phyloP scores from a whole-genome alignment of 768 basidiomycete genomes.

The Kwoniella dendrophila region DNA sequence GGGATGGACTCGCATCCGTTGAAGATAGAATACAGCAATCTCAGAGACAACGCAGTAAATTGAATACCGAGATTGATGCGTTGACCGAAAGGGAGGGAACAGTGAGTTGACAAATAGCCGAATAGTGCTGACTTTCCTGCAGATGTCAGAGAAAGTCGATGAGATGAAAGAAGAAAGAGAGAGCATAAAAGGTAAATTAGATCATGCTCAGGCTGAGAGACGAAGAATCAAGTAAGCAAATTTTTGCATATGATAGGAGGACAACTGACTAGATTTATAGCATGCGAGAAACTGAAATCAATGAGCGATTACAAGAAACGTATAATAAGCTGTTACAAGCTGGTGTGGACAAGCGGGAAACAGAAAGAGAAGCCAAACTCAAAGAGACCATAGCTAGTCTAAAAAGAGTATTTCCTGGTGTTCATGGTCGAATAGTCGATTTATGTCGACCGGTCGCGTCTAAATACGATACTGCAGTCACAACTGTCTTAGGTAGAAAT shows the following conservation, averaged over 20 bases:
- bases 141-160: constrained; percentile 64
- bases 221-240: constrained; percentile 70
- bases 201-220: constrained; percentile 82
- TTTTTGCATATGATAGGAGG: neutral
- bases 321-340: constrained; percentile 85
- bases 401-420: constrained; percentile 89
- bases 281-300: constrained; percentile 84
- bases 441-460: constrained; percentile 90
- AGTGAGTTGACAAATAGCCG: constrained; percentile 14
- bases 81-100: constrained; percentile 42
- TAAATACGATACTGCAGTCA: constrained; percentile 89
- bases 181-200: constrained; percentile 72
- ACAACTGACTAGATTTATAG: constrained; percentile 57
- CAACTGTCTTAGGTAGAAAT: constrained; percentile 88
- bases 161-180: constrained; percentile 66
- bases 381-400: constrained; percentile 83
- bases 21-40: constrained; percentile 71
- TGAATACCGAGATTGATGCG: constrained; percentile 47
- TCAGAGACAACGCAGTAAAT: constrained; percentile 63
- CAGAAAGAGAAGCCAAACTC: constrained; percentile 76
- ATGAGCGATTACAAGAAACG: constrained; percentile 82
- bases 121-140: constrained; percentile 5
- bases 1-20: constrained; percentile 67
- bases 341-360: constrained; percentile 82
- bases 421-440: constrained; percentile 88